These are phyloP conservation scores for Limnanthes douglasii DNA, from an alignment of 345 rosid genomes.

Conservation along the genomic window DNA sequence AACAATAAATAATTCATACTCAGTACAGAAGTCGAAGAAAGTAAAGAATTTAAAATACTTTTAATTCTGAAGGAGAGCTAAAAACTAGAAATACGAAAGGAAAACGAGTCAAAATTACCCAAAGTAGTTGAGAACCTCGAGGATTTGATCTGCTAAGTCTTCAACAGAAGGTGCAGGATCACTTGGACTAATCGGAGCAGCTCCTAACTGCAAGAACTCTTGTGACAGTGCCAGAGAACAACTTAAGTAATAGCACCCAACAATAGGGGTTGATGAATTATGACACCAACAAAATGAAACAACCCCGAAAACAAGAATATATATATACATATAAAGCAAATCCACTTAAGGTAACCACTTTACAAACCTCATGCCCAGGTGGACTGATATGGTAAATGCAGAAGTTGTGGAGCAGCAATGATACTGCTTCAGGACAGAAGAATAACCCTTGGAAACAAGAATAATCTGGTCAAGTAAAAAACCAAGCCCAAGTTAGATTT, in stretches of 20 bases:
- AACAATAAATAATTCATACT: constrained; percentile 4
- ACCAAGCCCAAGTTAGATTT: not conserved
- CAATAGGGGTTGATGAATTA: not conserved
- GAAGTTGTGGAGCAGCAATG: constrained; percentile 87
- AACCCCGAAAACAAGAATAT: constrained; percentile 1
- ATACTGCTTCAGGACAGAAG: constrained; percentile 92
- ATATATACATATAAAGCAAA: constrained; percentile 1
- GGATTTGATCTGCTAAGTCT: constrained; percentile 85
- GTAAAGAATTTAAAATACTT: too few relatives aligned
- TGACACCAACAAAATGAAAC: constrained; percentile 1
- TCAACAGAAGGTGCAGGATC: constrained; percentile 43
- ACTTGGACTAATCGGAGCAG: constrained; percentile 42
- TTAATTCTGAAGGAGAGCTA: too few relatives aligned
- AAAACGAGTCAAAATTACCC: constrained; percentile 30
- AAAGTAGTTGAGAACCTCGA: constrained; percentile 78
- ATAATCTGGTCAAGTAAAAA: constrained; percentile 40
- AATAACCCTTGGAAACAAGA: constrained; percentile 92
- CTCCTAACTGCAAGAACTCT: constrained; percentile 94
- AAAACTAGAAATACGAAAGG: constrained; percentile 1
- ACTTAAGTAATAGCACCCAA: constrained; percentile 14
- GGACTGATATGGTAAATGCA: constrained; percentile 92
- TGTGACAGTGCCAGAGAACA: constrained; percentile 26
- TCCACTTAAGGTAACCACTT: constrained; percentile 16
- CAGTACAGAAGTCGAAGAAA: too few relatives aligned
- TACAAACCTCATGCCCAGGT: constrained; percentile 96